Percentiles rank a stretch among this genome's conserved stretches.
phyloP scores from a whole-genome alignment of 2,329 filamentous ascomycete genomes.

The Penicillium brasilianum region DNA sequence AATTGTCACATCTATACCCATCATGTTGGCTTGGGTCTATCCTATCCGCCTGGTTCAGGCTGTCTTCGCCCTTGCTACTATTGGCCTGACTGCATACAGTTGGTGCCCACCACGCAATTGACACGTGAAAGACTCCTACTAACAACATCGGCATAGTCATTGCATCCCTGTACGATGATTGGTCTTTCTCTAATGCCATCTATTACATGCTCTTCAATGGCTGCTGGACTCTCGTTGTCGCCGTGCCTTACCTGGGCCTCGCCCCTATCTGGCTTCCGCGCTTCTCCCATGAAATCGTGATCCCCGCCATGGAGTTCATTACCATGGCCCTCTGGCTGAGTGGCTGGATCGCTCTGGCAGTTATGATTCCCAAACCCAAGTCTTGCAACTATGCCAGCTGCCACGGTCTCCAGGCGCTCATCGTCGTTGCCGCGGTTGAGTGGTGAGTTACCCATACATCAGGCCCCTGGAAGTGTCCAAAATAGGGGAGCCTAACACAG shows the following conservation, averaged over 20 bases:
- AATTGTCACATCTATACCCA: conserved; percentile 5
- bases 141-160: conserved; percentile 19
- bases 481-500: background rate
- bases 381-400: conserved; percentile 27
- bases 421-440: conserved; percentile 30
- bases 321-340: conserved; percentile 31
- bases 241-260: conserved; percentile 34
- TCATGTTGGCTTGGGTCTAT: conserved; percentile 32
- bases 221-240: conserved; percentile 33
- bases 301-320: conserved; percentile 28
- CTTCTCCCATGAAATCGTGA: conserved; percentile 31
- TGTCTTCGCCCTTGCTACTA: conserved; percentile 27
- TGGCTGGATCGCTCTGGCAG: conserved; percentile 32
- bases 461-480: background rate
- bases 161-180: conserved; percentile 25
- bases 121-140: background rate
- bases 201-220: conserved; percentile 36
- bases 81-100: conserved; percentile 32
- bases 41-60: conserved; percentile 30
- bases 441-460: conserved; percentile 22
- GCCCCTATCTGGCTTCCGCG: conserved; percentile 30
- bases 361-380: conserved; percentile 25
- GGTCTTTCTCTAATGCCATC: conserved; percentile 32
- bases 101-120: conserved; percentile 6
- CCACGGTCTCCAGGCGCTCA: conserved; percentile 28